Evolutionary conservation across 2,329 filamentous ascomycete genomes (phyloP).

Genomic region (Botrytis fragariae): DNA sequence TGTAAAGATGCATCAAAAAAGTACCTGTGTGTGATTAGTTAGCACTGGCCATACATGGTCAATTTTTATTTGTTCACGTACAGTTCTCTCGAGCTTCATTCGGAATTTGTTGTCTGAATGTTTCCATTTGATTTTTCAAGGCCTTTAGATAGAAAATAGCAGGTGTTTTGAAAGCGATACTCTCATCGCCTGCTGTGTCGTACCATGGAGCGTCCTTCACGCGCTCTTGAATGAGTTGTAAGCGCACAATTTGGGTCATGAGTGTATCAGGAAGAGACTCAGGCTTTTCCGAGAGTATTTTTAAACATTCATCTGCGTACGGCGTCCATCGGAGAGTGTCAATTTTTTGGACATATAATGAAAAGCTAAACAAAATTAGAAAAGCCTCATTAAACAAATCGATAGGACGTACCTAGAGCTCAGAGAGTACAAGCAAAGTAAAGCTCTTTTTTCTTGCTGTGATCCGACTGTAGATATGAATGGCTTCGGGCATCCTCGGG

Average conservation of each 20-base stretch:
- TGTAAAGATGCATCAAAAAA: constrained; percentile 15
- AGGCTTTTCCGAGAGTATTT: constrained; percentile 45
- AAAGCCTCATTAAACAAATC: background rate
- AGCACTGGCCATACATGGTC: background rate
- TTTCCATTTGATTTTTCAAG: constrained; percentile 62
- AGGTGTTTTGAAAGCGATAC: constrained; percentile 29
- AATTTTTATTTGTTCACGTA: background rate
- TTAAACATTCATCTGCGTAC: constrained; percentile 57
- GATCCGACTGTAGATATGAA: constrained; percentile 38
- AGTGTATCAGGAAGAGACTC: constrained; percentile 51
- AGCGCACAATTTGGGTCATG: constrained; percentile 45
- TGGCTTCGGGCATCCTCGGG: constrained; percentile 17
- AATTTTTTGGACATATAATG: constrained; percentile 46
- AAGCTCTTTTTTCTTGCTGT: constrained; percentile 50
- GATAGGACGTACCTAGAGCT: constrained; percentile 40
- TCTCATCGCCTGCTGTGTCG: background rate
- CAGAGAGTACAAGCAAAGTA: constrained; percentile 49
- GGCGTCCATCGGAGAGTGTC: constrained; percentile 56
- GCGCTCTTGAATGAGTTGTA: constrained; percentile 34
- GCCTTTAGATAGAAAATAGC: constrained; percentile 33
- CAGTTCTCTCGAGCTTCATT: constrained; percentile 46
- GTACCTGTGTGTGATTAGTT: background rate
- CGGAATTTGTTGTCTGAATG: constrained; percentile 64
- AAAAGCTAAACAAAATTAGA: constrained; percentile 36
- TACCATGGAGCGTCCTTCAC: constrained; percentile 11